These are phyloP conservation scores for Lipomyces sp. DNA, from an alignment of 805 yeast species.

Conservation along the genomic window DNA sequence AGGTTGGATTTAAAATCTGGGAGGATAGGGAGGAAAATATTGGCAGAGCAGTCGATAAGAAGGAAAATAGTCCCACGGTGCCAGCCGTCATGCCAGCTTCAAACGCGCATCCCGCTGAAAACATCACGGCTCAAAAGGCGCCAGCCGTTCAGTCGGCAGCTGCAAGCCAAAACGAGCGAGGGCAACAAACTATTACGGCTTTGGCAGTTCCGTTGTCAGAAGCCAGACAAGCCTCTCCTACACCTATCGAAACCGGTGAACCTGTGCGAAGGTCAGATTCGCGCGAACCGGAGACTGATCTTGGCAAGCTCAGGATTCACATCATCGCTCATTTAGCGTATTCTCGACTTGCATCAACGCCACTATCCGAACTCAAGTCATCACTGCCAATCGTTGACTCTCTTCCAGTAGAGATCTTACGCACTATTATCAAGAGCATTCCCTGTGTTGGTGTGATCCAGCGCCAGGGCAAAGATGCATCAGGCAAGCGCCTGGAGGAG, in stretches of 20 bases:
- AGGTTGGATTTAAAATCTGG: slow-evolving; percentile 23
- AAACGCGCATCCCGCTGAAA: too few relatives aligned
- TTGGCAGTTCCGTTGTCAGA: not conserved
- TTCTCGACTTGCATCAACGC: slow-evolving; percentile 85
- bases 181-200: not conserved
- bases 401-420: slow-evolving; percentile 47
- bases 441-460: slow-evolving; percentile 82
- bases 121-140: too few relatives aligned
- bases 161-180: not conserved
- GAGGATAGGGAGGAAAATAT: slow-evolving; percentile 19
- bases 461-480: slow-evolving; percentile 93
- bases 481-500: slow-evolving; percentile 91
- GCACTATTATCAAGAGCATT: slow-evolving; percentile 52
- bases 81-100: too few relatives aligned
- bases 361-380: slow-evolving; percentile 70
- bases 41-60: slow-evolving; percentile 10
- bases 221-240: not conserved
- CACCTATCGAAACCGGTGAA: not conserved
- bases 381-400: slow-evolving; percentile 52
- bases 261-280: not conserved
- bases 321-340: slow-evolving; percentile 86
- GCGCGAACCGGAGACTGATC: not conserved
- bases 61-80: not conserved
- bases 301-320: slow-evolving; percentile 61
- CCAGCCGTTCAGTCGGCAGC: not conserved